Base-by-base conservation (phyloP, 1,139 yeast genomes). In the Waltiozyma sp. region DNA sequence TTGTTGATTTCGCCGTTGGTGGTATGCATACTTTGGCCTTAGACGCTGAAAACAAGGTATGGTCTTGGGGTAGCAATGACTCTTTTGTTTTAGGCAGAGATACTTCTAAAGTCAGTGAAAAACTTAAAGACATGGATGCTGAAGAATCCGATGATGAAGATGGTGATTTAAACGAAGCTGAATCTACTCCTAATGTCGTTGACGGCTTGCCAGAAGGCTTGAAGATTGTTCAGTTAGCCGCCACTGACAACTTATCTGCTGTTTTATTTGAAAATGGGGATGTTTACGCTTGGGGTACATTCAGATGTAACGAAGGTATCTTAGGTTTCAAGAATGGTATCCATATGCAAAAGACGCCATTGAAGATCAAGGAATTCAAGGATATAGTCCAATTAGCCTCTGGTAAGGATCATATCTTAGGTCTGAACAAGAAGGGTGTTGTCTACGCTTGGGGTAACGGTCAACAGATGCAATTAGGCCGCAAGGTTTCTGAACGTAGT, bases 11-110 rank as follows among this genome's bases (percentile, higher is more conserved):
- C 56, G 88, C 95, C 2, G 95, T 77, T 21, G 98, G 99, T 38
- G 99, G 98, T 41, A 91, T 93, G 81, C 99, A 91, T 58, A 77
- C 84, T 1, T 62, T 93, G 38, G 96, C 93, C 0, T 65, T 91
- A 43, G 96, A 88, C 58, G 63, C 75, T 34, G 65, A 73, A 23
- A 87, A 86, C 52, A 69, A 75, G 44, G 63, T 91, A 9, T 89
- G 96, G 96, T 84, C 96, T 3, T 91, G 99, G 99, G 99, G 99
- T 46, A 83, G 85, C 43, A 93, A 91, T 56, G 99, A 91, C 57
- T 80, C 87, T 48, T 89, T 83, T 35, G 96, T 86, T 1, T 69
- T 91, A 43, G 98, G 97, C n/a, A 77, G 99, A 61, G 84, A 83
- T 53, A 82, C 95, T 0, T 69, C 75, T 15, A 71, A 65, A 37